Evolutionary conservation across 108 stramenopile species (phyloP).

Genomic region (Fistulifera pelliculosa): DNA sequence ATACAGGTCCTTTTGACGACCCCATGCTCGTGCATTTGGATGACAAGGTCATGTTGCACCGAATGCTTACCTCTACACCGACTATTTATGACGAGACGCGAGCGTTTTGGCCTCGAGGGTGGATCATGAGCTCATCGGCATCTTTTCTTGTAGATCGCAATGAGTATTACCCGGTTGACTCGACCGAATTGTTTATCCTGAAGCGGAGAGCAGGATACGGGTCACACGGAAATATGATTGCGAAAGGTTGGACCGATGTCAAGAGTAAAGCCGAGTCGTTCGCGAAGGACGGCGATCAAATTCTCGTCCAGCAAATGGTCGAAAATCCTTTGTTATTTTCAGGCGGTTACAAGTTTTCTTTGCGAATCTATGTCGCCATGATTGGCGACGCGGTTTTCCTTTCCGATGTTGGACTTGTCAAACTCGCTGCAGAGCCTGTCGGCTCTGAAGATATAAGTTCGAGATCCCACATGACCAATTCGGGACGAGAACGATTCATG

Average conservation of each 20-base stretch:
- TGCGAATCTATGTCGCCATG: slow-evolving; percentile 68
- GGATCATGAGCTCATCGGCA: not conserved
- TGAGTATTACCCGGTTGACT: no score
- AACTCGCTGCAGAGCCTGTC: slow-evolving; percentile 37
- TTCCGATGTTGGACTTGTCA: slow-evolving; percentile 50
- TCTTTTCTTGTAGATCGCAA: no score
- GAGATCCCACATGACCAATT: slow-evolving; percentile 62
- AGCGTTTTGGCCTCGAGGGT: slow-evolving; percentile 9
- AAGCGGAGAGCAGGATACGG: slow-evolving; percentile 72
- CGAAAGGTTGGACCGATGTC: slow-evolving; percentile 10
- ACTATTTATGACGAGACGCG: slow-evolving; percentile 12
- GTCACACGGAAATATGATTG: slow-evolving; percentile 61
- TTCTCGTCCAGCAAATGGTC: slow-evolving; percentile 54
- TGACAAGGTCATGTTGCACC: slow-evolving; percentile 54
- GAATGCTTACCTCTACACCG: slow-evolving; percentile 36
- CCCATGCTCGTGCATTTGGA: slow-evolving; percentile 45
- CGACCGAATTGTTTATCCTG: slow-evolving; percentile 27
- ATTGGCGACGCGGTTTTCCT: slow-evolving; percentile 27
- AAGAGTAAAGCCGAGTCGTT: not conserved
- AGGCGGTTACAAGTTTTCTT: slow-evolving; percentile 46
- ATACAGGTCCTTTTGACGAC: slow-evolving; percentile 62
- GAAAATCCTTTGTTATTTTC: slow-evolving; percentile 42
- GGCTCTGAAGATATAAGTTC: slow-evolving; percentile 13
- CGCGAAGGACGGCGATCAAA: slow-evolving; percentile 3
- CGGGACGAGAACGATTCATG: slow-evolving; percentile 46